Base-by-base conservation (phyloP, 257 asterid genomes). In the Scutellaria galericulata region DNA sequence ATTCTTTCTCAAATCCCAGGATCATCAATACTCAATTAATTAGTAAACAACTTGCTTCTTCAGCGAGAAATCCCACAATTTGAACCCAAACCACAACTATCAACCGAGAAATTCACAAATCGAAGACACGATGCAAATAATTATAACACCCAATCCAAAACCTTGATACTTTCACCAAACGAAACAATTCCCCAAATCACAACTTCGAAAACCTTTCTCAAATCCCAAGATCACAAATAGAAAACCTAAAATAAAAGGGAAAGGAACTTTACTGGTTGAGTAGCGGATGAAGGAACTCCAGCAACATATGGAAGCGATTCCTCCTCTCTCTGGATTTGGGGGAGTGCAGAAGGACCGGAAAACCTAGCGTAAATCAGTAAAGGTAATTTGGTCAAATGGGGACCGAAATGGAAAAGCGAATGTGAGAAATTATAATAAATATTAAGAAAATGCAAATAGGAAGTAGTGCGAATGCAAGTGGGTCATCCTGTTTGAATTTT, bases 261-360 rank as follows among this genome's bases (percentile, higher is more conserved):
- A 42, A 55, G 55, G 59, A 57, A 59, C 47, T 56, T 55, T 78
- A 76, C 66, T 42, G 72, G 45, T 64, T 40, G 65, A 42, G 41
- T 10, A 31, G 70, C 44, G 39, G 73, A 50, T 5, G 71, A 50
- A 66, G 1, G 77, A 61, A 53, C 20, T 63, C 62, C 12, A 54
- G 62, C 68, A 31, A 27, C 65, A 35, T 7, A 57, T 15, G 5
- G 64, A 55, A 6, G 54, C n/a, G 35, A 37, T 15, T 57, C 20
- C 7, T 35, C 22, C 50, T 46, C 27, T 24, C 55, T 12, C 14
- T 59, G 12, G 51, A 61, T 39, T 62, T 60, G 14, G 64, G 64
- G 35, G 63, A 7, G 0, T 6, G 77, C 46, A 22, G 64, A 27
- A 39, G 64, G 52, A 57, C 31, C 71, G 55, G 52, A 11, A 61